Evolutionary conservation across 176 grass and related monocot genomes (phyloP), one percentile per base, ranked within the genome.

Genomic region (Carex littledalei): DNA sequence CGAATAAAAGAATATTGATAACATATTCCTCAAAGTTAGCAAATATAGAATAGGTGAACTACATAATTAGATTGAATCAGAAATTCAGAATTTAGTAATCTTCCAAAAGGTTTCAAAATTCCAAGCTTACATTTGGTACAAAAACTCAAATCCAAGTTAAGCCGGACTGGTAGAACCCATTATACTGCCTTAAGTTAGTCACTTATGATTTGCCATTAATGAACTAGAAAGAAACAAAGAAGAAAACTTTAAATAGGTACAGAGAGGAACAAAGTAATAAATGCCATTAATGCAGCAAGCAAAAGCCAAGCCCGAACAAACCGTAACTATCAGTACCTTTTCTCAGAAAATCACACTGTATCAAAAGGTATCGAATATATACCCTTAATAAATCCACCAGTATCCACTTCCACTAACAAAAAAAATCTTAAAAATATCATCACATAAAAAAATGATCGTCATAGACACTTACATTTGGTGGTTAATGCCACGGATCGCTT

Each of bases 251-350:
- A 57, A 35, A 71, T 58, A 41, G 12, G 59, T 60, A 62, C 13
- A 65, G 67, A 83, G 64, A 78, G 66, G 56, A 85, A 67, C 76
- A 81, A 45, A 82, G 63, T 39, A 87, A 60, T 83, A 81, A 86
- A 89, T 89, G 88, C 39, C 78, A 86, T 89, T 75, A 85, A 89
- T 86, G 73, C 76, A 58, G 14, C 21, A 49, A 32, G 41, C 64
- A 49, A 83, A 68, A 35, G 37, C 79, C 79, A 66, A 66, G 59
- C 79, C 21, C 16, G 73, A 85, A 77, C 83, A 85, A 85, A 85
- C 67, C 69, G 84, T 86, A 86, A 60, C 84, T 86, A 63, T 86
- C 84, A 79, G 56, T 18, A 47, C 68, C 57, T 79, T 73, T 85
- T 85, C 53, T 78, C 71, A 65, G 71, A 79, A 65, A 86, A 86